Conservation (phyloP, 805 yeast genomes). For the Sugiyamaella americana region DNA sequence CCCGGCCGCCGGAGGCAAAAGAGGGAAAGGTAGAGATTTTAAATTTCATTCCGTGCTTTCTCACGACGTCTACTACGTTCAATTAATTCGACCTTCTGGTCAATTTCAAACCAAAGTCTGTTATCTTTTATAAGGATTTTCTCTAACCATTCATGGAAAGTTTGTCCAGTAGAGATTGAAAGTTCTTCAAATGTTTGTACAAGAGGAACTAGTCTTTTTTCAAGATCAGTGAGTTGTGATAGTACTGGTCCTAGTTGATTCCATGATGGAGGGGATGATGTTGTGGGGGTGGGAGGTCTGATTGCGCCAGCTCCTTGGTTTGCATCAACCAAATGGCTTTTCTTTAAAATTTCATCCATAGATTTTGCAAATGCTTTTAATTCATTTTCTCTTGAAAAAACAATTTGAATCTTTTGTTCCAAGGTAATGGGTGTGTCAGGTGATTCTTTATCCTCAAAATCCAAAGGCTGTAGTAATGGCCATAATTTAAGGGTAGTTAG, state of each 20-base stretch:
- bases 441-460: too few species aligned
- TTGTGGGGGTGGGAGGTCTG: not conserved
- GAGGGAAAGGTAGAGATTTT: too few species aligned
- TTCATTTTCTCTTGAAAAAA: not conserved
- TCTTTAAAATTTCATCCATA: too few species aligned
- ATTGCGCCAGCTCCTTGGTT: not conserved
- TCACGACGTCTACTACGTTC: not conserved
- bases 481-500: not conserved
- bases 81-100: not conserved
- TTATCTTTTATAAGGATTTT: not conserved
- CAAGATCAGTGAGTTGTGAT: not conserved
- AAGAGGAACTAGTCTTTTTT: not conserved
- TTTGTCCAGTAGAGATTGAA: not conserved
- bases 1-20: constrained; percentile 1
- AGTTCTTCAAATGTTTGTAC: not conserved
- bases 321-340: not conserved
- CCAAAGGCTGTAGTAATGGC: not conserved
- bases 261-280: not conserved
- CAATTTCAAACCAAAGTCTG: not conserved
- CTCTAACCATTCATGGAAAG: not conserved
- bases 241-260: not conserved
- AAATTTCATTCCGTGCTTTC: too few species aligned
- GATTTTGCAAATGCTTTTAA: not conserved
- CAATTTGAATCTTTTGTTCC: not conserved
- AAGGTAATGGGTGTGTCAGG: not conserved